phyloP scores from a whole-genome alignment of 805 yeast species.

The Metschnikowia orientalis region DNA sequence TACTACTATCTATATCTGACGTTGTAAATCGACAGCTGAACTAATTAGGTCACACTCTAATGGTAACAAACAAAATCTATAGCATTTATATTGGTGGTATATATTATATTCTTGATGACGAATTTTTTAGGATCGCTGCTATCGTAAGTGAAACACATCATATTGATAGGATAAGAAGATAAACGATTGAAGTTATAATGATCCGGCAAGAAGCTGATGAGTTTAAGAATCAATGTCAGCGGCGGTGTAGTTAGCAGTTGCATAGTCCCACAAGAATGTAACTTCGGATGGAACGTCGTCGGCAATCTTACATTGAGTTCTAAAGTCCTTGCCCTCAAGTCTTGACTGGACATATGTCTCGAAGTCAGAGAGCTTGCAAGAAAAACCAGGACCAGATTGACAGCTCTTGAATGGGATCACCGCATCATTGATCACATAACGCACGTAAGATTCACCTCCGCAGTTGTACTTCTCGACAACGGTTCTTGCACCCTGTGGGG shows the following conservation, averaged over 20 bases:
- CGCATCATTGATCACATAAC: constrained; percentile 39
- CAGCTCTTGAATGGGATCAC: constrained; percentile 35
- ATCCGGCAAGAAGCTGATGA: too few relatives aligned
- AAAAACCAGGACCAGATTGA: constrained; percentile 39
- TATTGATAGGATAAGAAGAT: too few relatives aligned
- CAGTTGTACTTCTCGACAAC: constrained; percentile 35
- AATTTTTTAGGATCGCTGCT: too few relatives aligned
- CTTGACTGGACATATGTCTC: constrained; percentile 27
- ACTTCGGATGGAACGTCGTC: constrained; percentile 23
- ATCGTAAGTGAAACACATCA: too few relatives aligned
- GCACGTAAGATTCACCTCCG: constrained; percentile 28
- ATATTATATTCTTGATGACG: too few relatives aligned
- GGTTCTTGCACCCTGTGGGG: constrained; percentile 41
- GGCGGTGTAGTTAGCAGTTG: constrained; percentile 21
- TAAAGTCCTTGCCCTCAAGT: constrained; percentile 24
- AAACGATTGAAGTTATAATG: too few relatives aligned
- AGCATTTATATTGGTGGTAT: too few relatives aligned
- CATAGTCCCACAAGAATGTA: constrained; percentile 42
- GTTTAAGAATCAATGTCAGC: constrained; percentile 15
- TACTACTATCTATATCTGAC: too few relatives aligned
- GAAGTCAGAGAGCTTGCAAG: constrained; percentile 36
- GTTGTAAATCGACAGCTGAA: too few relatives aligned
- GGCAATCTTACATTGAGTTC: constrained; percentile 24
- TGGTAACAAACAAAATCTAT: too few relatives aligned
- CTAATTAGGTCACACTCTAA: too few relatives aligned